Base-by-base conservation (phyloP, 495 filamentous ascomycete species). In the Annulohypoxylon moriforme region DNA sequence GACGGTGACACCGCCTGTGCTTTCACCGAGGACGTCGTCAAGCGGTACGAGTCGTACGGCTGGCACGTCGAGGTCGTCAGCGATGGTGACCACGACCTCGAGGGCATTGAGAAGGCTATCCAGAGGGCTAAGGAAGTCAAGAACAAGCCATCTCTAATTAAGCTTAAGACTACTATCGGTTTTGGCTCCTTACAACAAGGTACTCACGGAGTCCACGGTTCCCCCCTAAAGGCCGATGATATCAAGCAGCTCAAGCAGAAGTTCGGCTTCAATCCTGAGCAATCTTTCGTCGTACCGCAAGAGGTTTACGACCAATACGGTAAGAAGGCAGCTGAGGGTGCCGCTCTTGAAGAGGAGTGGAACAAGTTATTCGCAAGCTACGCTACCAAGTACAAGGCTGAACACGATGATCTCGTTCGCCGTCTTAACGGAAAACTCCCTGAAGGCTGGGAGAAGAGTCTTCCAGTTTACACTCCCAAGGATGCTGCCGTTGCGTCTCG, bases 1-100 rank as follows among this genome's bases (percentile, higher is more conserved):
- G 96, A 99, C 77, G 96, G 96, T 82, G 90, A 96, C 85, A 99
- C 93, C 81, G 93, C 93, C 84, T 89, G 87, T 75, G 91, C 96
- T 58, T 99, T 99, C 86, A 99, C 96, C 49, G 96, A 99, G 83
- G 96, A 99, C 72, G 96, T 99, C 69, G 78, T 90, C 77, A 94
- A 96, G 89, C 89, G 96, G 73, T 98, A 98, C 82, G 93, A 98
- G 85, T 81, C 96, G 52, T 99, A 99, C 81, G 96, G 96, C 84
- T 99, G 96, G 96, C 96, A 99, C 81, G 88, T 87, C 47, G 85
- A 92, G 79, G 86, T 88, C 81, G 94, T 99, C 78, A 86, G 91
- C 78, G 89, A 98, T 72, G 96, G 96, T 81, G 93, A 99, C 85
- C 81, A 91, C 81, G 93, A 99, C 82, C 88, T 97, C 64, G 89